phyloP scores from a whole-genome alignment of 1,139 yeast genomes.

The Scheffersomyces titani region DNA sequence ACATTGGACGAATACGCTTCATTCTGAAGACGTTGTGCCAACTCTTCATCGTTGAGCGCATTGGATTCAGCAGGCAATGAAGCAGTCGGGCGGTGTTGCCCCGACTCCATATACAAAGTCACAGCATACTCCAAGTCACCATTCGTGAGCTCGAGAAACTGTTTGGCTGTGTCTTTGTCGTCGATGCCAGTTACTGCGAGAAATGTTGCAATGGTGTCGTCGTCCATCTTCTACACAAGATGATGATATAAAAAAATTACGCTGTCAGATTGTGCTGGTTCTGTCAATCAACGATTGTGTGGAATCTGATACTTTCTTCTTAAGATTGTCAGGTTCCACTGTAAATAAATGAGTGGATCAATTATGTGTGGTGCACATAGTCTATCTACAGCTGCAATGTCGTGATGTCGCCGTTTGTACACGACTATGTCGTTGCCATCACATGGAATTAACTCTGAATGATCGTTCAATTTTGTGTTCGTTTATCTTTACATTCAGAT shows the following conservation, averaged over 20 bases:
- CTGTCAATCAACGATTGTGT: not conserved
- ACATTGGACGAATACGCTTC: conserved; percentile 52
- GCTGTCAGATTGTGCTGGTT: not conserved
- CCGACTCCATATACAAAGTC: conserved; percentile 71
- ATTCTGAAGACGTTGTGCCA: conserved; percentile 65
- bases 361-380: not conserved
- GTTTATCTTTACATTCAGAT: not conserved
- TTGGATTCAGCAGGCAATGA: conserved; percentile 18
- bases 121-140: conserved; percentile 85
- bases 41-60: conserved; percentile 52
- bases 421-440: not conserved
- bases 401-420: not conserved
- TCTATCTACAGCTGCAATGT: not conserved
- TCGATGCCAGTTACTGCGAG: conserved; percentile 81
- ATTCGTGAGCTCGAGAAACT: conserved; percentile 78
- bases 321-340: not conserved
- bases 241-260: not conserved
- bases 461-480: not conserved
- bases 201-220: conserved; percentile 67
- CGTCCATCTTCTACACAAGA: conserved; percentile 25
- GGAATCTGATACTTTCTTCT: not conserved
- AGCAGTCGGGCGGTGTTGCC: not conserved
- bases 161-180: conserved; percentile 70
- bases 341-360: not conserved
- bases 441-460: too few relatives aligned